Evolutionary conservation across 2,329 filamentous ascomycete genomes (phyloP), one percentile per base, ranked within the genome.

Genomic region (Leptographium procerum): DNA sequence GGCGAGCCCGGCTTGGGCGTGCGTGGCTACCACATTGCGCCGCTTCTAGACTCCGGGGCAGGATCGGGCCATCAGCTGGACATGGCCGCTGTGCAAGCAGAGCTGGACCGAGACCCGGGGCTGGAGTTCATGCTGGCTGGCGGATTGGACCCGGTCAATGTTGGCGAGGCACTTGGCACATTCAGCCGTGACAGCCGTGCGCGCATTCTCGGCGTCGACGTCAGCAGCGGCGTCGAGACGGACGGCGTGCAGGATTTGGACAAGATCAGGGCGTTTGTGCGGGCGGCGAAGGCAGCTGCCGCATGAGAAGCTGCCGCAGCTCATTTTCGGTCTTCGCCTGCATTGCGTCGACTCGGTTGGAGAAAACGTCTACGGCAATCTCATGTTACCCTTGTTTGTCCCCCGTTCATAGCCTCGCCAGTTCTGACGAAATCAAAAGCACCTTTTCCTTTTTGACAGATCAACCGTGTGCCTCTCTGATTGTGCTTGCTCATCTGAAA

Each of bases 171-270:
- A 9, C 74, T 99, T 22, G 74, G 77, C 26, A 78, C 80, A 16
- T 73, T 92, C 19, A 86, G 84, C 0, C 75, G 80, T 8, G 69
- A 82, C 11, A 76, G 77, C 29, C 14, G 53, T 14, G 76, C 76
- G 11, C 82, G 58, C 10, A 43, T 64, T 11, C 75, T 91, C 36
- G 91, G 87, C 2, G 88, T 99, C 4, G 94, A 99, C 75, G 89
- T 96, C 24, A 96, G 91, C 71, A 96, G 89, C 67, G 95, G 95
- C 0, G 91, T 99, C 2, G 94, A 99, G 72, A 94, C 97, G 72
- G 85, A 87, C 65, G 92, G 91, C 2, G 77, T 83, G 68, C 94
- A 99, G 72, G 88, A 86, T 70, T 66, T 92, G 59, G 81, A 83
- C 22, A 95, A 87, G 75, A 97, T 99, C 64, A 76, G 77, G 62